Base-by-base conservation (phyloP, 495 filamentous ascomycete genomes). In the Aspergillus nidulans region DNA sequence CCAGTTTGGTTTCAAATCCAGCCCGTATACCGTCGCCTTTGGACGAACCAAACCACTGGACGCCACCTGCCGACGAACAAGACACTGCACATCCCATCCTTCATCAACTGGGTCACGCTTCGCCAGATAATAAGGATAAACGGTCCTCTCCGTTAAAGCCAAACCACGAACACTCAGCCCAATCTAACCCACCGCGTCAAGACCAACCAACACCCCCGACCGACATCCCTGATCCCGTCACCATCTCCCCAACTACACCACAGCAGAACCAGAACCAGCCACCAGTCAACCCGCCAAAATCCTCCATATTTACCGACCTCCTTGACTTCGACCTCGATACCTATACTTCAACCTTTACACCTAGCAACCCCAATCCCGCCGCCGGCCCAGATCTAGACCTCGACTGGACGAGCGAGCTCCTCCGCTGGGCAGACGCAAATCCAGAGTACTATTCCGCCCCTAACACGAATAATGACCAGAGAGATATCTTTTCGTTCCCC, bases 381-480 rank as follows among this genome's bases (percentile, higher is more conserved):
- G 32, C 52, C 18, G 53, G 58, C 38, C 49, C 63, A 4, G 62
- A 70, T 16, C 18, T 66, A 12, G 52, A 57, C 25, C 53, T 71
- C 0, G 69, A 76, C 58, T 73, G 70, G 70, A 63, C 69, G 24
- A 59, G 68, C 39, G 68, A 71, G 18, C 57, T 74, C 2, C 69
- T 73, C 8, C 65, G 61, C 20, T 65, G 61, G 26, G 61, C 61
- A 0, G 53, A 65, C 2, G 24, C 64, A 25, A 50, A 60, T 38
- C 38, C 50, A 49, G 42, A 39, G 16, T 24, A 61, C 43, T 54
- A 42, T 24, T 26, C 47, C 18, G 34, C 36, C 13, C 16, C 42
- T 25, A 24, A 15, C 5, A 38, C 49, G 25, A 53, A 6, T 34
- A 34, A 65, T 2, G 54, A 61, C n/a, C 42, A 56, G 4, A 52